A percentile compares a stretch with the other conserved stretches of the same genome.
phyloP scores from a whole-genome alignment of 345 rosid genomes.

The Mangifera indica region DNA sequence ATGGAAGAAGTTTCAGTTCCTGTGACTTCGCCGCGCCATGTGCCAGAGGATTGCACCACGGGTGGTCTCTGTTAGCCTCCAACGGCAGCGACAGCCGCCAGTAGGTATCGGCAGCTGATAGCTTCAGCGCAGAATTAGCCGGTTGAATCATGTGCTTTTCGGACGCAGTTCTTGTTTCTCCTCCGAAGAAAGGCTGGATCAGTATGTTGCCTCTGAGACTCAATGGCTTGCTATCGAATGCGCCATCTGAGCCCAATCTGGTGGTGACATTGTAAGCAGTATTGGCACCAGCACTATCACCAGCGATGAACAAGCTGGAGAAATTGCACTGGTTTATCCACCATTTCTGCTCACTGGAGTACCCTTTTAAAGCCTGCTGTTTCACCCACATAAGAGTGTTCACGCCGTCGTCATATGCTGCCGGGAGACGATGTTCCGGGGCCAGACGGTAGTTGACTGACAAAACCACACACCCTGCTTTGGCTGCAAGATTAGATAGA shows the following conservation, averaged over 20 bases:
- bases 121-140: conserved; percentile 51
- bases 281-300: conserved; percentile 82
- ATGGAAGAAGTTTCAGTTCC: conserved; percentile 26
- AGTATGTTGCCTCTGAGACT: conserved; percentile 49
- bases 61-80: conserved; percentile 71
- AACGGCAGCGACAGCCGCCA: conserved; percentile 79
- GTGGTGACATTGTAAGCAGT: conserved; percentile 52
- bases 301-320: conserved; percentile 49
- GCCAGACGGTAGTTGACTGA: conserved; percentile 59
- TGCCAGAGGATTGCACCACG: conserved; percentile 69
- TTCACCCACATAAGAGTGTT: conserved; percentile 55
- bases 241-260: conserved; percentile 27
- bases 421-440: conserved; percentile 66
- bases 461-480: conserved; percentile 43
- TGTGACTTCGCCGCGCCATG: conserved; percentile 23
- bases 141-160: conserved; percentile 47
- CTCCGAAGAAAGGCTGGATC: conserved; percentile 75
- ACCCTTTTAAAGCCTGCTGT: conserved; percentile 30
- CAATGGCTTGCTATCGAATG: conserved; percentile 13
- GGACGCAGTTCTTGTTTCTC: conserved; percentile 51
- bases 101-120: conserved; percentile 61
- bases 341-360: conserved; percentile 43
- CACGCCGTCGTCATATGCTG: conserved; percentile 65
- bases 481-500: conserved; percentile 45
- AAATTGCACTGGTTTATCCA: conserved; percentile 49